Base-by-base conservation (phyloP, 1,139 yeast species). In the Candida mesenterica region DNA sequence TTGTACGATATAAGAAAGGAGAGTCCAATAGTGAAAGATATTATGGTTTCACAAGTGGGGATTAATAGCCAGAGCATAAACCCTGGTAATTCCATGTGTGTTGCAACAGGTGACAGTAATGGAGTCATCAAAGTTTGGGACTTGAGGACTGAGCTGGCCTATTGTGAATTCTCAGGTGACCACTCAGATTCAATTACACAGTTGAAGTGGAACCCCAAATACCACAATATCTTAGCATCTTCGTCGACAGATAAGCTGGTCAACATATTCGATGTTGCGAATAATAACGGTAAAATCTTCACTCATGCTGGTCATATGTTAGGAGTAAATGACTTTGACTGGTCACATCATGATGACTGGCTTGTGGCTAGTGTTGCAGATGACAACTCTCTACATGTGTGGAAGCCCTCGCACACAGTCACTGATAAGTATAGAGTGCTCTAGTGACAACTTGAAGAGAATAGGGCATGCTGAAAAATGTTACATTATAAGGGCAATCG, bases 231-330 rank as follows among this genome's bases (percentile, higher is more conserved):
- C 1, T 51, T 92, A 13, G 95, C 89, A 0, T 72, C 89, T 1
- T 80, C 84, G 0, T 86, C 95, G 0, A 70, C 68, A 1, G 97
- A 90, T 56, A 74, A 79, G 5, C 60, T 77, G 27, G 90, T 86
- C 7, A 77, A 78, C 48, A 38, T 92, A 2, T 85, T 88, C 81
- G 90, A 88, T 52, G 58, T 79, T 3, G 51, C 74, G 2, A 53
- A 57, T 22, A 53, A 58, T 5, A 71, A 68, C 4, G 60, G 60
- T 50, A 47, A 67, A 49, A 41, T 81, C 15, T 90, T 92, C 53
- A 71, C 76, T 24, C 98, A 94, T 57, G 87, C 84, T 9, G 98
- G 98, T 0, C 99, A 92, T 56, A 78, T 92, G 74, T 68, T 84
- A 37, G 90, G 94, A 15, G 86, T 92, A 12, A 82, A 84, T 50